Percentiles rank a stretch among this genome's conserved stretches.
phyloP scores from a whole-genome alignment of 2,329 filamentous ascomycete species.

The Ceratocystis alfenasii region DNA sequence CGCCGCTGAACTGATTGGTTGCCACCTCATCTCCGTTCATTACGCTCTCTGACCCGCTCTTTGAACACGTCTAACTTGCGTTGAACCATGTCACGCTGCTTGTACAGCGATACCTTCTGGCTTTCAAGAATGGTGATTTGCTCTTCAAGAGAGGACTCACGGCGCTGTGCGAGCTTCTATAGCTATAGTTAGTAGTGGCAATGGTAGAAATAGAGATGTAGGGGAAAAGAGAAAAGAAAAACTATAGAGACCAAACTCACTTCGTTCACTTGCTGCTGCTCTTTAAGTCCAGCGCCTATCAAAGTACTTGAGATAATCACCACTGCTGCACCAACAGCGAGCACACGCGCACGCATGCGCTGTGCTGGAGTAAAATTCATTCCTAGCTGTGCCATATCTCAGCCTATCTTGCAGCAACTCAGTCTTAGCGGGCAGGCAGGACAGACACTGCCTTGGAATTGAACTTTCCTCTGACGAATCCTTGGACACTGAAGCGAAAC shows the following conservation, averaged over 20 bases:
- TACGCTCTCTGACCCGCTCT: slow-evolving; percentile 32
- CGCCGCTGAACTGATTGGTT: no score
- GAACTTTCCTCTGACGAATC: not conserved
- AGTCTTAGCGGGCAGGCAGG: not conserved
- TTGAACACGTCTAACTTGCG: slow-evolving; percentile 34
- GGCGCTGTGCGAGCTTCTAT: slow-evolving; percentile 30
- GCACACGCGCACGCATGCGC: slow-evolving; percentile 23
- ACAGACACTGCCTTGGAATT: not conserved
- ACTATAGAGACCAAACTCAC: slow-evolving; percentile 26
- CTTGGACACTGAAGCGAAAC: not conserved
- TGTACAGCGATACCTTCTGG: slow-evolving; percentile 32
- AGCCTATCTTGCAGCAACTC: not conserved
- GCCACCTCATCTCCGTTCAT: slow-evolving; percentile 26
- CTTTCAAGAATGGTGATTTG: slow-evolving; percentile 36
- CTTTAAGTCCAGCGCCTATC: slow-evolving; percentile 40
- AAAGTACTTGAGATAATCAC: slow-evolving; percentile 37
- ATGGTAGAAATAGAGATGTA: not conserved
- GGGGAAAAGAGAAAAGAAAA: not conserved
- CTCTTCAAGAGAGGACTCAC: slow-evolving; percentile 33
- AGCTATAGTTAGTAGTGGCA: not conserved
- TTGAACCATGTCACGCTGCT: slow-evolving; percentile 33
- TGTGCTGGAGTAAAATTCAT: slow-evolving; percentile 11
- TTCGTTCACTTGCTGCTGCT: slow-evolving; percentile 36
- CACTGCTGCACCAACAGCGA: slow-evolving; percentile 37
- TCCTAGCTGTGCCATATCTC: not conserved